A percentile compares a stretch with the other conserved stretches of the same genome.
phyloP scores from a whole-genome alignment of 2,329 filamentous ascomycete species.

The Aspergillus sp. region DNA sequence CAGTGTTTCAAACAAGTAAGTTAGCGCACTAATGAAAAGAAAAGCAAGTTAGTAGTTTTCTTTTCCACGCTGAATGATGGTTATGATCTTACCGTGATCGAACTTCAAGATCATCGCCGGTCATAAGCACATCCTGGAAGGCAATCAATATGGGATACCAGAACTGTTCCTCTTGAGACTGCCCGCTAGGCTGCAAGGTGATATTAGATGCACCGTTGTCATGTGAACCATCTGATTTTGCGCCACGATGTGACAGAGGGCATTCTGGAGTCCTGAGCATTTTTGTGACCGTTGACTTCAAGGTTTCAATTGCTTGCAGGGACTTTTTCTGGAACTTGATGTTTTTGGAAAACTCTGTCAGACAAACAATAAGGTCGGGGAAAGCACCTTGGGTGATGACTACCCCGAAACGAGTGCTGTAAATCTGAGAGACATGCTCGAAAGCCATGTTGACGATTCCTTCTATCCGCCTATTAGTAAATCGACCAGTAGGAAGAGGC shows the following conservation, averaged over 20 bases:
- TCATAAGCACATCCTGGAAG: slow-evolving; percentile 99
- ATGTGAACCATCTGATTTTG: slow-evolving; percentile 41
- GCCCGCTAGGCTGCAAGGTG: slow-evolving; percentile 64
- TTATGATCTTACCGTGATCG: slow-evolving; percentile 54
- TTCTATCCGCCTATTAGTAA: slow-evolving; percentile 49
- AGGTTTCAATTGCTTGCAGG: slow-evolving; percentile 85
- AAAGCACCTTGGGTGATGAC: slow-evolving; percentile 97
- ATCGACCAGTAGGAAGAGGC: not conserved
- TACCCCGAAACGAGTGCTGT: slow-evolving; percentile 90
- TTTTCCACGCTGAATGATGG: not conserved
- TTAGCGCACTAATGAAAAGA: slow-evolving; percentile 58
- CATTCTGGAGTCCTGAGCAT: slow-evolving; percentile 97
- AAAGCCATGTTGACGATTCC: slow-evolving; percentile 94
- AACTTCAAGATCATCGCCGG: slow-evolving; percentile 94
- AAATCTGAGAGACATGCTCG: slow-evolving; percentile 93
- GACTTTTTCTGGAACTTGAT: slow-evolving; percentile 98
- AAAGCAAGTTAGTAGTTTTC: slow-evolving; percentile 2
- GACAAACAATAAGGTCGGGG: slow-evolving; percentile 88
- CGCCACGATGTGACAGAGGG: slow-evolving; percentile 67
- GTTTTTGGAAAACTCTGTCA: slow-evolving; percentile 99
- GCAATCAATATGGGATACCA: slow-evolving; percentile 99
- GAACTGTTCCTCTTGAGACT: slow-evolving; percentile 92
- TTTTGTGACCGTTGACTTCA: slow-evolving; percentile 88
- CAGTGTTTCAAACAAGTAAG: slow-evolving; percentile 93
- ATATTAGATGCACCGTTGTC: slow-evolving; percentile 45